phyloP scores from a whole-genome alignment of 1,139 yeast genomes.

The Debaryomyces robertsiae region DNA sequence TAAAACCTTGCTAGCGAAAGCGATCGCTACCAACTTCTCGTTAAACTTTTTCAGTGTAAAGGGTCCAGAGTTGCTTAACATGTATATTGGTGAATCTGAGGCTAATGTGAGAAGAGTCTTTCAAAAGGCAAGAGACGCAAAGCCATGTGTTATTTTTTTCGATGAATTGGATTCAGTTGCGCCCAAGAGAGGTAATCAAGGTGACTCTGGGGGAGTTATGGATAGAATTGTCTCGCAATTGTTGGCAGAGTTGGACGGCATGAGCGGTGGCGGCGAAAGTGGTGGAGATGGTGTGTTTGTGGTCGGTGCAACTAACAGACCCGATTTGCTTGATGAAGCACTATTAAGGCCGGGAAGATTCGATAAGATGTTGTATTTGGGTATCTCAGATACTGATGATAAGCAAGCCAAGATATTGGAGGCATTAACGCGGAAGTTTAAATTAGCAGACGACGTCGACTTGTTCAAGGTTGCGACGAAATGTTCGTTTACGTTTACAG shows the following conservation, averaged over 20 bases:
- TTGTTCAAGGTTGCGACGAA: slow-evolving; percentile 60
- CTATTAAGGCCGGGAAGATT: slow-evolving; percentile 93
- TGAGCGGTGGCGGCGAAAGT: slow-evolving; percentile 65
- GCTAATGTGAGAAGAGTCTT: slow-evolving; percentile 94
- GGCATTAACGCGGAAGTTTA: slow-evolving; percentile 87
- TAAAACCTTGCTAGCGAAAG: slow-evolving; percentile 90
- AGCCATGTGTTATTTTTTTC: slow-evolving; percentile 95
- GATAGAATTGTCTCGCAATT: slow-evolving; percentile 95
- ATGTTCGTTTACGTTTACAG: slow-evolving; percentile 90
- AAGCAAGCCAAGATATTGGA: slow-evolving; percentile 84
- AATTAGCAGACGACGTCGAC: slow-evolving; percentile 61
- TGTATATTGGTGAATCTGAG: slow-evolving; percentile 98
- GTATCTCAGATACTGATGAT: slow-evolving; percentile 87
- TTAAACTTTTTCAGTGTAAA: slow-evolving; percentile 92
- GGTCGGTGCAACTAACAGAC: slow-evolving; percentile 96
- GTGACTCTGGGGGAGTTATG: slow-evolving; percentile 98
- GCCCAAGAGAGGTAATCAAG: slow-evolving; percentile 96
- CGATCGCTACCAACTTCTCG: slow-evolving; percentile 93
- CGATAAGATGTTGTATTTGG: slow-evolving; percentile 91
- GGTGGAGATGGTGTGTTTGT: slow-evolving; percentile 92
- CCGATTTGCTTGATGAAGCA: slow-evolving; percentile 93
- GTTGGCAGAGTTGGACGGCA: slow-evolving; percentile 92
- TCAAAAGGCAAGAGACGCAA: slow-evolving; percentile 92
- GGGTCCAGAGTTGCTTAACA: slow-evolving; percentile 92
- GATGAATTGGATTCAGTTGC: slow-evolving; percentile 98